A percentile compares a stretch with the other conserved stretches of the same genome.
Evolutionary conservation across 208 protist species (phyloP).

Genomic region (Dictyostelium gargantuum): DNA sequence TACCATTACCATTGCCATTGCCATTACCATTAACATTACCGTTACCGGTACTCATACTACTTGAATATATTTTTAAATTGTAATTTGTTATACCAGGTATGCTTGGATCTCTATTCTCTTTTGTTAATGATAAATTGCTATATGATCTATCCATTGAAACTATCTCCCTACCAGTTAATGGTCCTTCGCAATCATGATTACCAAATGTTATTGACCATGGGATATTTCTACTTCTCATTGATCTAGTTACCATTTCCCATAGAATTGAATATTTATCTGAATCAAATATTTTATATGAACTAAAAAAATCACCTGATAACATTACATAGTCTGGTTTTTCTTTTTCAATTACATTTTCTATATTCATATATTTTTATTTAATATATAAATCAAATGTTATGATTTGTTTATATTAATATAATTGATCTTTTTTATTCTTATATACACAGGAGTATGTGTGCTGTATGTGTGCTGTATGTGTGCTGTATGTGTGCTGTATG

Average conservation of each 20-base stretch:
- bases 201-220: conserved; percentile 11
- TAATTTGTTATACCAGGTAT: conserved; percentile 5
- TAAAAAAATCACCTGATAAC: conserved; percentile 52
- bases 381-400: no score
- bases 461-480: no score
- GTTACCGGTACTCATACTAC: no score
- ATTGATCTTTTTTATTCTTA: no score
- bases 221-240: conserved; percentile 26
- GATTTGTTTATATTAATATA: no score
- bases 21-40: no score
- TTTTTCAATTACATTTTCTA: not conserved
- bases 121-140: not conserved
- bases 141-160: not conserved
- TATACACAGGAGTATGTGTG: no score
- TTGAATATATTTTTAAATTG: not conserved
- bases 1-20: no score
- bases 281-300: not conserved
- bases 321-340: conserved; percentile 46
- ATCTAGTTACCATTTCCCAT: conserved; percentile 8
- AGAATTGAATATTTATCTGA: not conserved
- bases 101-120: not conserved
- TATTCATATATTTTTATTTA: no score
- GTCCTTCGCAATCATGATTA: conserved; percentile 32
- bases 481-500: no score
- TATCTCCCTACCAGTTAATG: not conserved